Evolutionary conservation across 257 asterid genomes (phyloP), one percentile per base, ranked within the genome.

Genomic region (Solanum corneliomulleri): DNA sequence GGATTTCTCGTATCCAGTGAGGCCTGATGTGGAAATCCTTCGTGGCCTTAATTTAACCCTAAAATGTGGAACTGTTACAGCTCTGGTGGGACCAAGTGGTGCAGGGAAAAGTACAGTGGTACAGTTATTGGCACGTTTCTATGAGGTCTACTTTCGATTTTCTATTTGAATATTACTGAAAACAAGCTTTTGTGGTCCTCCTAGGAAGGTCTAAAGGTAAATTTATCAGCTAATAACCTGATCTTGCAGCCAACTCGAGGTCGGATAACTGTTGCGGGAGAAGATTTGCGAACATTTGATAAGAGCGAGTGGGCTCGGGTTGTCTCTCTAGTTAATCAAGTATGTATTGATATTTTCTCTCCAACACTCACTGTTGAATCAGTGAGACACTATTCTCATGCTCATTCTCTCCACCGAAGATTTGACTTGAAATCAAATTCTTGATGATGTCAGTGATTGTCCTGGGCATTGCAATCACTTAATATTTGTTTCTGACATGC

Each of bases 91-190:
- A 64, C 88, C 98, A 83, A 97, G 99, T 91, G 99, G 99, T 68
- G 98, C 99, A 29, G 99, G 99, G 78, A 97, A 97, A 93, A 97
- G 98, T 88, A 97, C 99, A 78, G 92, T 97, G 66, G 99, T 97
- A 56, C 99, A 97, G 92, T 94, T 97, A 70, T 90, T 97, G 91
- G 97, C 99, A 82, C 98, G 99, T 52, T 97, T 93, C 89, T 97
- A 97, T 68, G 99, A 97, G 98, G 99, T 95, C 78, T 52, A 69
- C 72, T 87, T 42, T 66, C 70, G 44, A 42, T 35, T 76, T 56
- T 85, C 20, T 39, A 72, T 42, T 86, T 76, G 37, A 41, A 42
- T 76, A 70, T 42, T 75, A 77, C 85, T 76, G 47, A 60, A 86
- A 86, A 49, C 27, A 77, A 56, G 56, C 80, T 90, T 44, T 86